Evolutionary conservation across 805 yeast genomes (phyloP).

Genomic region (Kodamaea lidongshanica): DNA sequence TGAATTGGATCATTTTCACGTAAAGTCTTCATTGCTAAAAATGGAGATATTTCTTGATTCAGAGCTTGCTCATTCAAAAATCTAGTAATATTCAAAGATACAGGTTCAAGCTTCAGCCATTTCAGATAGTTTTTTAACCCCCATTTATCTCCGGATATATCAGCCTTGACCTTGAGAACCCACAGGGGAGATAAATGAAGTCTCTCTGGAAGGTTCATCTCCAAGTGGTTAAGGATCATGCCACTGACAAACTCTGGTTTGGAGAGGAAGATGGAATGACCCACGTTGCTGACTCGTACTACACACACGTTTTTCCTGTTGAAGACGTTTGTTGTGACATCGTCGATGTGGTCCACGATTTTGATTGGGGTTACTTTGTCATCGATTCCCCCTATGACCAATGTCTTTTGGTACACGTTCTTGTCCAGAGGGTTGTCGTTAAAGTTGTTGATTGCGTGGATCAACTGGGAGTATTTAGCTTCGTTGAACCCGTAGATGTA

Average conservation of each 20-base stretch:
- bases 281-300: constrained; percentile 41
- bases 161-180: constrained; percentile 61
- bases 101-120: constrained; percentile 53
- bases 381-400: constrained; percentile 53
- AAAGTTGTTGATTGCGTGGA: constrained; percentile 30
- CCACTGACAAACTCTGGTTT: constrained; percentile 63
- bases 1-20: constrained; percentile 58
- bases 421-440: constrained; percentile 28
- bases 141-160: constrained; percentile 68
- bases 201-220: constrained; percentile 39
- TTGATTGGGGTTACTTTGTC: constrained; percentile 52
- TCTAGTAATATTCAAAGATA: constrained; percentile 40
- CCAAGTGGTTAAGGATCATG: constrained; percentile 51
- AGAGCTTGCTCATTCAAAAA: too few species aligned
- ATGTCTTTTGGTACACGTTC: constrained; percentile 35
- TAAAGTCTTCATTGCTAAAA: constrained; percentile 70
- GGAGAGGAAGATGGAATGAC: constrained; percentile 59
- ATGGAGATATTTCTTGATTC: constrained; percentile 34
- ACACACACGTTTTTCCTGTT: constrained; percentile 2
- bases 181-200: constrained; percentile 60
- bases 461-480: constrained; percentile 40
- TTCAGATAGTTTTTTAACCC: constrained; percentile 69
- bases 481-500: constrained; percentile 48
- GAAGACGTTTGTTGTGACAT: constrained; percentile 1
- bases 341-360: constrained; percentile 24